These are phyloP conservation scores for Mortierella hygrophila DNA, from an alignment of 192 early-diverging fungal genomes.

Conservation along the genomic window DNA sequence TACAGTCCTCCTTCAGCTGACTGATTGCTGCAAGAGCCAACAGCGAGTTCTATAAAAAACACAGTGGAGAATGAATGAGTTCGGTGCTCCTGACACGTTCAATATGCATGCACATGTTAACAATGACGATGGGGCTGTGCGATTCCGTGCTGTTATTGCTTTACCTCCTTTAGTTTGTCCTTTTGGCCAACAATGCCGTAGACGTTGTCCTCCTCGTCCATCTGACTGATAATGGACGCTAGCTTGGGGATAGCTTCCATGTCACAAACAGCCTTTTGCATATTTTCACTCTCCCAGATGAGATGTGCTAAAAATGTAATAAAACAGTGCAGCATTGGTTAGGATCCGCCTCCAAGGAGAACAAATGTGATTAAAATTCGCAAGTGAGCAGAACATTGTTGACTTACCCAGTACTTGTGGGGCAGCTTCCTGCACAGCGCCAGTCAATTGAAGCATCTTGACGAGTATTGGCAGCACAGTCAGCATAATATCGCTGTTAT, in stretches of 20 bases:
- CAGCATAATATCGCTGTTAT: conserved; percentile 63
- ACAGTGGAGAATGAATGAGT: background rate
- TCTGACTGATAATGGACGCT: conserved; percentile 66
- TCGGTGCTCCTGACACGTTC: background rate
- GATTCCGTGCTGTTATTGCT: background rate
- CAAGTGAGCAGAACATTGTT: background rate
- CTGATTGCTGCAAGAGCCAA: conserved; percentile 79
- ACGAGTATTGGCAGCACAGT: conserved; percentile 78
- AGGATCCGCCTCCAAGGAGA: background rate
- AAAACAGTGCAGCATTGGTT: background rate
- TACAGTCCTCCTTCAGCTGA: conserved; percentile 77
- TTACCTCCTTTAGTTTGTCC: conserved; percentile 77
- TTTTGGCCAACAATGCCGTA: conserved; percentile 60
- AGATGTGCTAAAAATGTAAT: conserved; percentile 65
- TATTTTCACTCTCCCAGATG: conserved; percentile 75
- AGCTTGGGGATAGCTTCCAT: conserved; percentile 78
- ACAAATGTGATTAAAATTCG: background rate
- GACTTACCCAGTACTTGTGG: conserved; percentile 69
- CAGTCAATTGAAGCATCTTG: conserved; percentile 72
- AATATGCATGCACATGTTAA: background rate
- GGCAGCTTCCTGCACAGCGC: conserved; percentile 73
- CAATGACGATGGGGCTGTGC: background rate
- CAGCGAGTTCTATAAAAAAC: conserved; percentile 68
- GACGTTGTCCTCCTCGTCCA: conserved; percentile 55
- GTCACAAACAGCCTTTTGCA: conserved; percentile 84